These are phyloP conservation scores for Trichoderma endophyticum DNA, from an alignment of 2,329 filamentous ascomycete genomes.

Conservation along the genomic window DNA sequence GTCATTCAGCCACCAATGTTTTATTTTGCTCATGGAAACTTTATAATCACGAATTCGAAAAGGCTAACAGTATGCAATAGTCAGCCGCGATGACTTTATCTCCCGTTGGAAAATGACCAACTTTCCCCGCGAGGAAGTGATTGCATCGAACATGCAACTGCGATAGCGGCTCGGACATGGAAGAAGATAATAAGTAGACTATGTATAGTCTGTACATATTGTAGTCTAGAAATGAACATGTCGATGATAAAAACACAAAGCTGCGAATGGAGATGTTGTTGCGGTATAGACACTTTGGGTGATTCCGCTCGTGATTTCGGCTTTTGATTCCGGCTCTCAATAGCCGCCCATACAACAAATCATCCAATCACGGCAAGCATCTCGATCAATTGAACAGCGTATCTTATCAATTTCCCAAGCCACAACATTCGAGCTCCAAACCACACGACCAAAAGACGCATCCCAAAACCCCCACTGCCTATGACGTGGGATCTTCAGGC, in stretches of 20 bases:
- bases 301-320: not conserved
- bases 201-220: not conserved
- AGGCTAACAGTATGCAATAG: constrained; percentile 38
- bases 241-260: not conserved
- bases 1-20: constrained; percentile 34
- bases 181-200: no score
- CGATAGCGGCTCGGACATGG: no score
- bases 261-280: not conserved
- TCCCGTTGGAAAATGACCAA: constrained; percentile 74
- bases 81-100: constrained; percentile 76
- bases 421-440: not conserved
- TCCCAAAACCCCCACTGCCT: not conserved
- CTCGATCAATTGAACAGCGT: not conserved
- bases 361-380: not conserved
- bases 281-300: not conserved
- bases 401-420: not conserved
- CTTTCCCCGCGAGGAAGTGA: constrained; percentile 47
- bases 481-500: constrained; percentile 17
- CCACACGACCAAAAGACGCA: not conserved
- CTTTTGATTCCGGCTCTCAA: not conserved
- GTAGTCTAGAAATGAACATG: not conserved
- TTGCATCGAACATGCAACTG: constrained; percentile 35
- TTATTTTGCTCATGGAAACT: not conserved
- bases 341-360: not conserved
- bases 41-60: rapidly evolving